Conservation (phyloP, 2,329 filamentous ascomycete genomes). For the Phialophora macrospora region DNA sequence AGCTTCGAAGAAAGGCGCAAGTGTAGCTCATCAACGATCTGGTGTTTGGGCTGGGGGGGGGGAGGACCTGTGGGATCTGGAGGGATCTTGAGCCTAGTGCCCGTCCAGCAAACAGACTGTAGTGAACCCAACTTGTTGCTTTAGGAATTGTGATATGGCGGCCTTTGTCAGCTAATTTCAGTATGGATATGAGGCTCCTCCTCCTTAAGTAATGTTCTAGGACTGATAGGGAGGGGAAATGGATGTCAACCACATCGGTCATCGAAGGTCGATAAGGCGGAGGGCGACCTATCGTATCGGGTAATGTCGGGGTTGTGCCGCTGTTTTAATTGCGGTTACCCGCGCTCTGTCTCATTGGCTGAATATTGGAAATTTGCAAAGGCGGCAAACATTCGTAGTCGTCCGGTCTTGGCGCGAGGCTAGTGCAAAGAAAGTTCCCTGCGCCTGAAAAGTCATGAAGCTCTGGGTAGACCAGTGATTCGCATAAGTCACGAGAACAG, state of each 20-base stretch:
- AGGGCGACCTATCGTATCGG: background rate
- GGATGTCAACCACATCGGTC: background rate
- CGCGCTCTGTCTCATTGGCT: background rate
- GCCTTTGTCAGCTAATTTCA: background rate
- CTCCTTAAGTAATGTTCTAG: background rate
- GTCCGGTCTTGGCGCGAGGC: background rate
- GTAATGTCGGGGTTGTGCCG: background rate
- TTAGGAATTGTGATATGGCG: too few species aligned
- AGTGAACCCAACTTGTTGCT: background rate
- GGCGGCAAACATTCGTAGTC: background rate
- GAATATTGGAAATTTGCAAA: background rate
- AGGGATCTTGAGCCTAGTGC: background rate
- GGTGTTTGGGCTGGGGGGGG: background rate
- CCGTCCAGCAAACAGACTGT: background rate
- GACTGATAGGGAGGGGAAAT: background rate
- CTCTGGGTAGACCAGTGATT: conserved; percentile 28
- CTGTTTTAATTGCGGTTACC: background rate
- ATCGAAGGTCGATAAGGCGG: conserved; percentile 9
- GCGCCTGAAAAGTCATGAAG: conserved; percentile 32
- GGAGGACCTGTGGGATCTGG: background rate
- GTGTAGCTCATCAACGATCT: background rate
- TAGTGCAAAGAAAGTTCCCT: conserved; percentile 28
- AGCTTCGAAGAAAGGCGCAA: background rate
- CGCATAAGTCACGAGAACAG: conserved; percentile 29
- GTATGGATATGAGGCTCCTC: background rate